A percentile compares a stretch with the other conserved stretches of the same genome.
phyloP scores from a whole-genome alignment of 2,329 filamentous ascomycete species.

The Aspergillus niger region DNA sequence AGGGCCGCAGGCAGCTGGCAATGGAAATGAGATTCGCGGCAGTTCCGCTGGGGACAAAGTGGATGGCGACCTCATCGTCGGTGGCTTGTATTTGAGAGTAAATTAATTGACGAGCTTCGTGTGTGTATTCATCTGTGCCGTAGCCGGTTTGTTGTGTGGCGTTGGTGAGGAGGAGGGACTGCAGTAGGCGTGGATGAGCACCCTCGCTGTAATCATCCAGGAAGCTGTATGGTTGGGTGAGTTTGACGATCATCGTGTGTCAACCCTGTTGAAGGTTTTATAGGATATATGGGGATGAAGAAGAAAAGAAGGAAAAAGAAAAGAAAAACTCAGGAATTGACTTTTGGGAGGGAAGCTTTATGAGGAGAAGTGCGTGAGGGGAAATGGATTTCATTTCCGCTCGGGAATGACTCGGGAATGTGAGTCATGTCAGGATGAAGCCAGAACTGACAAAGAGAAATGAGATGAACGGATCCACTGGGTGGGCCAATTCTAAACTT shows the following conservation, averaged over 20 bases:
- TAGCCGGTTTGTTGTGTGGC: slow-evolving; percentile 51
- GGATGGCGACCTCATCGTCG: slow-evolving; percentile 48
- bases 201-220: slow-evolving; percentile 57
- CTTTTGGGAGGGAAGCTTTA: neutral
- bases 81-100: slow-evolving; percentile 33
- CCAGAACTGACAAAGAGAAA: no score
- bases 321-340: neutral
- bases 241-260: slow-evolving; percentile 13
- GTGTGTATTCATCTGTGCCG: slow-evolving; percentile 50
- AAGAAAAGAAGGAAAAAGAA: neutral
- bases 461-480: neutral
- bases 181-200: slow-evolving; percentile 53
- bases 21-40: slow-evolving; percentile 57
- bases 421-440: neutral
- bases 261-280: neutral
- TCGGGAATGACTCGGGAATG: slow-evolving; percentile 1
- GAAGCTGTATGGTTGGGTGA: slow-evolving; percentile 46
- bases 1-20: slow-evolving; percentile 53
- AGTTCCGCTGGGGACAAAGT: slow-evolving; percentile 56
- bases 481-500: neutral
- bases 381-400: neutral
- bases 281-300: neutral
- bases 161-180: slow-evolving; percentile 51
- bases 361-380: neutral
- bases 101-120: slow-evolving; percentile 47